Conservation (phyloP, 768 basidiomycete species). For the Termitomyces heimii region DNA sequence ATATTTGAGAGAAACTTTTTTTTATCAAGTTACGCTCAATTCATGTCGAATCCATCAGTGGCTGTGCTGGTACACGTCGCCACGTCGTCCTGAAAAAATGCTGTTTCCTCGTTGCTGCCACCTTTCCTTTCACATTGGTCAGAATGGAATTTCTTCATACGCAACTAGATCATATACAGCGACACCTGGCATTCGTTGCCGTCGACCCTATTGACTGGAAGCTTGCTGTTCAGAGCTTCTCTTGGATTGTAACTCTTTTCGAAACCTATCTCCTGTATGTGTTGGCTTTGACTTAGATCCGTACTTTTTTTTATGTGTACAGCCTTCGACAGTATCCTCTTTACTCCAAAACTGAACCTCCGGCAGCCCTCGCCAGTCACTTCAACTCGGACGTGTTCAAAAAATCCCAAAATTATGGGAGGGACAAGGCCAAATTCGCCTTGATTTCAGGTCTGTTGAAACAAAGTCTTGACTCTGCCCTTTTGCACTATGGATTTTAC, state of each 20-base stretch:
- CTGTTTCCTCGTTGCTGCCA: neutral
- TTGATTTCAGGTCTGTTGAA: conserved; percentile 70
- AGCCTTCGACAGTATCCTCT: conserved; percentile 78
- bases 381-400: conserved; percentile 68
- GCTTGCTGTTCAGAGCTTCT: conserved; percentile 69
- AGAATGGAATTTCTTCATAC: conserved; percentile 59
- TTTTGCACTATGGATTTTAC: conserved; percentile 76
- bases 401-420: conserved; percentile 90
- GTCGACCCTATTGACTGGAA: conserved; percentile 78
- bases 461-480: conserved; percentile 59
- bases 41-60: conserved; percentile 2
- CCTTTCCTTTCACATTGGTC: neutral
- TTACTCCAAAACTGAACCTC: conserved; percentile 72
- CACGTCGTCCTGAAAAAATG: conserved; percentile 6
- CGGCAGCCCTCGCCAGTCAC: conserved; percentile 61
- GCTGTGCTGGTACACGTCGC: conserved; percentile 13
- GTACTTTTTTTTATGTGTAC: neutral
- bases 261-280: conserved; percentile 85
- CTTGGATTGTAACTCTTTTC: conserved; percentile 76
- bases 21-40: neutral
- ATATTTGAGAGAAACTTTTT: neutral
- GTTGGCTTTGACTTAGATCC: neutral
- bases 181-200: conserved; percentile 63
- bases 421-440: conserved; percentile 83
- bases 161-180: conserved; percentile 52